Conservation (phyloP, 495 filamentous ascomycete species). For the Hypoxylon lenormandii region DNA sequence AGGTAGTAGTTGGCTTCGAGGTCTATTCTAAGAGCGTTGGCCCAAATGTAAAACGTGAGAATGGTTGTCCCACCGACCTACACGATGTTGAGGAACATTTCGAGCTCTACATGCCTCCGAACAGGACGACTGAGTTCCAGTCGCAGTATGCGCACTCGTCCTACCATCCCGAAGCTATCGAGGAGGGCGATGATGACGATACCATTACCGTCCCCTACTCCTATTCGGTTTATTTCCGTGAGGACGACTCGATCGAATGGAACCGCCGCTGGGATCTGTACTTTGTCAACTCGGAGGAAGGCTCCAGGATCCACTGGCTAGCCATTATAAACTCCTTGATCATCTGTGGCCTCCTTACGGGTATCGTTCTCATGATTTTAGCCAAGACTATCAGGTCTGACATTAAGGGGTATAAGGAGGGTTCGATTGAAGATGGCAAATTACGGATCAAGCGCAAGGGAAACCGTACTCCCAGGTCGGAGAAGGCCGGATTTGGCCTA, state of each 20-base stretch:
- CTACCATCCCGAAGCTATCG: slow-evolving; percentile 66
- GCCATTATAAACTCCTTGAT: slow-evolving; percentile 91
- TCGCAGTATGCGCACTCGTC: slow-evolving; percentile 70
- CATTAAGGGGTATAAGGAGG: slow-evolving; percentile 77
- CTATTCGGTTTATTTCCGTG: slow-evolving; percentile 92
- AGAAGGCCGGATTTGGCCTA: slow-evolving; percentile 69
- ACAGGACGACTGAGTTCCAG: slow-evolving; percentile 66
- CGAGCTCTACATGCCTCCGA: slow-evolving; percentile 74
- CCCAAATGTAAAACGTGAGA: slow-evolving; percentile 65
- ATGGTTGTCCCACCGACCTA: slow-evolving; percentile 75
- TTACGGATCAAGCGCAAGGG: slow-evolving; percentile 62
- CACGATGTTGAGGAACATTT: slow-evolving; percentile 71
- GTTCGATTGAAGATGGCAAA: slow-evolving; percentile 75
- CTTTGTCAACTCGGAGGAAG: slow-evolving; percentile 90
- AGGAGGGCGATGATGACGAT: slow-evolving; percentile 70
- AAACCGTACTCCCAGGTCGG: slow-evolving; percentile 59
- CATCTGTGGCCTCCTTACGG: slow-evolving; percentile 83
- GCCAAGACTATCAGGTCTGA: slow-evolving; percentile 84
- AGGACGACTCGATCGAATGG: slow-evolving; percentile 87
- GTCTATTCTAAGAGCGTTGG: slow-evolving; percentile 90
- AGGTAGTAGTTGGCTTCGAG: slow-evolving; percentile 91
- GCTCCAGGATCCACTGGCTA: slow-evolving; percentile 88
- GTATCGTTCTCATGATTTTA: slow-evolving; percentile 87
- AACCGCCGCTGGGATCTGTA: slow-evolving; percentile 90
- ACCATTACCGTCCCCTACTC: slow-evolving; percentile 86